Evolutionary conservation across 306 rosid species (phyloP), one percentile per base, ranked within the genome.

Genomic region (Myrica gale): DNA sequence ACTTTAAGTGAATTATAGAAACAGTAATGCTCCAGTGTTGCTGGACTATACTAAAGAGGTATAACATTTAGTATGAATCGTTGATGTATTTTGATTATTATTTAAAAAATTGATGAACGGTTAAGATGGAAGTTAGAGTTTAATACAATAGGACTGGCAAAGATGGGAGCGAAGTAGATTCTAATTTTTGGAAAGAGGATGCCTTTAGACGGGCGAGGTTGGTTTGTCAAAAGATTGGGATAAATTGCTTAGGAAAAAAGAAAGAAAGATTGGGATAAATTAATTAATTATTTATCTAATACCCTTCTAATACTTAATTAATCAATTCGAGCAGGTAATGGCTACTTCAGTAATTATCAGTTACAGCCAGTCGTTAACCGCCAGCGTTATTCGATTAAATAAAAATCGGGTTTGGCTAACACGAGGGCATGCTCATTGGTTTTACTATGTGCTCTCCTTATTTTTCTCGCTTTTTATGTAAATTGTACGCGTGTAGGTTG

Each of bases 171-270:
- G 12, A 63, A 13, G 72, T 43, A 81, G 76, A 87, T 87, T 79
- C 84, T 84, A 79, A 87, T 84, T 76, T 86, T 72, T 21, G 32
- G 54, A 9, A 71, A 32, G 1, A 43, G 57, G n/a, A 78, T 78
- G 62, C 65, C 26, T 53, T 5, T 9, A 0, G 37, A 12, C 67
- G 62, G 20, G 37, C n/a, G 37, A 57, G 63, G 6, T 20, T 6
- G 0, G 9, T 19, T 52, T 56, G 21, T 56, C 32, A n/a, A 56
- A 10, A 13, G 53, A 48, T 48, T 48, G 16, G 53, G 13, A 9
- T 1, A 9, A 9, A 6, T 45, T 45, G n/a, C n/a, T n/a, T n/a
- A n/a, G n/a, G n/a, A n/a, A n/a, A n/a, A n/a, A n/a, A n/a, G n/a
- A n/a, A n/a, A n/a, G n/a, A 56, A 10, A 13, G 53, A 48, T 48